Evolutionary conservation across 2,329 filamentous ascomycete genomes (phyloP), one percentile per base, ranked within the genome.

Genomic region (Exophiala dermatitidis): DNA sequence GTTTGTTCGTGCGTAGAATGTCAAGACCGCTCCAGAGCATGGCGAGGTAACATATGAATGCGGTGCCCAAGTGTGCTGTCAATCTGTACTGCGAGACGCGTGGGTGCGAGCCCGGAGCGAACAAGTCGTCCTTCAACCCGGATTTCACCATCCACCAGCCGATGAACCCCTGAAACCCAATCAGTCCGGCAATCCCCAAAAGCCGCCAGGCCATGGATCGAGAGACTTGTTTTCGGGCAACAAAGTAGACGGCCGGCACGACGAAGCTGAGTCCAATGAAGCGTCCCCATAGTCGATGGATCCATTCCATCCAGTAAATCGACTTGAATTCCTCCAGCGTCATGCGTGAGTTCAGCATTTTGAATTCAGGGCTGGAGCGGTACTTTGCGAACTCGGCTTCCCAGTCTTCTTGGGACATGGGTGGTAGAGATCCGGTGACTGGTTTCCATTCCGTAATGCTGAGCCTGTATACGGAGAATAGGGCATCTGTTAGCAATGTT

Each of bases 91-190:
- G 93, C 58, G 85, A 91, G 46, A 98, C 93, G 54, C 93, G 83
- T 0, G 93, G 93, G 69, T 95, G 89, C 52, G 85, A 86, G 8
- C 90, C 93, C 2, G 88, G 86, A 19, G 88, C 88, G 67, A 98
- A 96, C 30, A 98, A 80, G 69, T 98, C 93, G 67, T 97, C 93
- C 69, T 91, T 94, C 58, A 98, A 77, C 1, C 93, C 93, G 7
- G 88, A 94, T 72, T 94, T 94, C 63, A 98, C 93, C 93, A 98
- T 98, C 90, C 93, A 98, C 93, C 93, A 98, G 50, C 93, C 93
- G 60, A 98, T 84, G 65, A 93, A 81, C 42, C 93, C 93, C 70
- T 98, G 93, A 70, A 95, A 93, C 50, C 89, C 93, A 65, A 98
- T 96, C 63, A 97, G 77, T 46, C 79, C 82, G 41, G 88, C 88